Evolutionary conservation across 805 yeast species (phyloP).

Genomic region (Clavispora vitiphila): DNA sequence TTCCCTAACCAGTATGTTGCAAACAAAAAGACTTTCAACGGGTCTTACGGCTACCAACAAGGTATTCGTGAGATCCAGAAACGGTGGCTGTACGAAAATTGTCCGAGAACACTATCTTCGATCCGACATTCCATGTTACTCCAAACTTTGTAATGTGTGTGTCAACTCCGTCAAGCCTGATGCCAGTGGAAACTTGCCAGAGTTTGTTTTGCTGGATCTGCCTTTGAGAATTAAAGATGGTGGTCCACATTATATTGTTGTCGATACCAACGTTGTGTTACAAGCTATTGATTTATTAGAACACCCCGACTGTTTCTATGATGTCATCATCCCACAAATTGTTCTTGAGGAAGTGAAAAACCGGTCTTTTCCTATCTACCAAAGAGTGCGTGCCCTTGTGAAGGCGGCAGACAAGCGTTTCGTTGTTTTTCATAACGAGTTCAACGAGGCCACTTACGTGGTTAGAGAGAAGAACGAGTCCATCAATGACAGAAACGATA

Average conservation of each 20-base stretch:
- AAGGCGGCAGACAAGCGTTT: constrained; percentile 77
- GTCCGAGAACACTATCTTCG: constrained; percentile 93
- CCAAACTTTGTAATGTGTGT: constrained; percentile 65
- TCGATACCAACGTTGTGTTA: constrained; percentile 85
- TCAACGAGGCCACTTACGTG: constrained; percentile 64
- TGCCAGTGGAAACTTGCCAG: constrained; percentile 62
- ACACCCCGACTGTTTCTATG: constrained; percentile 67
- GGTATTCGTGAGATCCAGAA: constrained; percentile 85
- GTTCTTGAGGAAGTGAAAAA: constrained; percentile 91
- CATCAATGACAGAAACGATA: constrained; percentile 85
- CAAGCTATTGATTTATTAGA: constrained; percentile 90
- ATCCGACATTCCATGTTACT: constrained; percentile 87
- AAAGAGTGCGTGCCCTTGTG: constrained; percentile 72
- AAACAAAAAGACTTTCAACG: constrained; percentile 32
- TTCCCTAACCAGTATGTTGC: constrained; percentile 7
- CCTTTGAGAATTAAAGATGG: constrained; percentile 49
- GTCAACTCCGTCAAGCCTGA: constrained; percentile 49
- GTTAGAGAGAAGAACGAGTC: constrained; percentile 61
- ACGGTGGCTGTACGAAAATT: constrained; percentile 85
- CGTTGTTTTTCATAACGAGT: constrained; percentile 91
- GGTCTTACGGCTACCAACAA: constrained; percentile 69
- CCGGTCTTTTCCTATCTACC: constrained; percentile 80
- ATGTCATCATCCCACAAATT: constrained; percentile 92
- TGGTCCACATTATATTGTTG: constrained; percentile 73
- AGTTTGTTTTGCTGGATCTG: constrained; percentile 56